Evolutionary conservation across 257 asterid species (phyloP).

Genomic region (Nicotiana noctiflora): DNA sequence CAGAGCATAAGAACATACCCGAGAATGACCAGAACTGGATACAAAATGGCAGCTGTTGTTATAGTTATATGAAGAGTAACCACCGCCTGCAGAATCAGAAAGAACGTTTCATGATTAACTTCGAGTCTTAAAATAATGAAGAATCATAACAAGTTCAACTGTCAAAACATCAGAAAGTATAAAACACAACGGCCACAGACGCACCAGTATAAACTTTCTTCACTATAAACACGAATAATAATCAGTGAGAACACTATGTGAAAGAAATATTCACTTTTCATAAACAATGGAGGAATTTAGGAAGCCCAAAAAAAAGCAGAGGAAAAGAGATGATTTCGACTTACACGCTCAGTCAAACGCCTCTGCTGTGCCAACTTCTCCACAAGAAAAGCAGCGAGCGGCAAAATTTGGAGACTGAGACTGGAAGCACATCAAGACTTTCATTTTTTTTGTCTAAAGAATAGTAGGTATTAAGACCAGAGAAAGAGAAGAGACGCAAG

Average conservation of each 20-base stretch:
- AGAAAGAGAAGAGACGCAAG: slow-evolving; percentile 1
- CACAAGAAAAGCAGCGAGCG: slow-evolving; percentile 74
- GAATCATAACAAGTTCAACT: not conserved
- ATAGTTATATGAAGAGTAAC: slow-evolving; percentile 59
- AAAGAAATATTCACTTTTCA: not conserved
- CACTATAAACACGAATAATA: not conserved
- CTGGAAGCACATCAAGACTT: slow-evolving; percentile 37
- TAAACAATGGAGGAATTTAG: not conserved
- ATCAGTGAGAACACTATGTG: not conserved
- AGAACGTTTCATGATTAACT: not conserved
- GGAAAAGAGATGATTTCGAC: slow-evolving; percentile 19
- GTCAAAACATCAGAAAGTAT: not conserved
- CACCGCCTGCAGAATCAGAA: slow-evolving; percentile 51
- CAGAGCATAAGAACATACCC: slow-evolving; percentile 38
- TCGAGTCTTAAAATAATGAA: not conserved
- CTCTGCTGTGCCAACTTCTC: slow-evolving; percentile 60
- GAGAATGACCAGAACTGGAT: slow-evolving; percentile 82
- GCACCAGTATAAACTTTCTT: not conserved
- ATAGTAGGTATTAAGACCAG: not conserved
- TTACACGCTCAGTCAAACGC: slow-evolving; percentile 59
- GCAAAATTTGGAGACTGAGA: slow-evolving; percentile 71
- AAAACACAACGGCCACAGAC: not conserved
- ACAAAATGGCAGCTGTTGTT: slow-evolving; percentile 55
- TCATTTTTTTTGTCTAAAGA: not conserved
- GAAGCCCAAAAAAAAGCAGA: not conserved